Evolutionary conservation across 1,284 basidiomycete species (phyloP).

Genomic region (Trichosporon sp.): DNA sequence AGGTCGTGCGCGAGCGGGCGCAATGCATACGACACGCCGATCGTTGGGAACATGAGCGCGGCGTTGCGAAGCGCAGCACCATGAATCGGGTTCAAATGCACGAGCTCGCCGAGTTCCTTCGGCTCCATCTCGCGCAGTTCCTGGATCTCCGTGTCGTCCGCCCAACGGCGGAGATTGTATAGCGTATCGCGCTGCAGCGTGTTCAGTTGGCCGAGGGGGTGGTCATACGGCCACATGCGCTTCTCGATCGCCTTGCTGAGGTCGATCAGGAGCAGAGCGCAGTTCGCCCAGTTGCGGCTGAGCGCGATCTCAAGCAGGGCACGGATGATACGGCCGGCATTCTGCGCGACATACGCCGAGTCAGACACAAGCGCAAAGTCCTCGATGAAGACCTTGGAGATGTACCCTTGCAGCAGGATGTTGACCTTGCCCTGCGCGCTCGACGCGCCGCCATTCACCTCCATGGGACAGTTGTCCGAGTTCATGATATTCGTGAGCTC

Average conservation of each 20-base stretch:
- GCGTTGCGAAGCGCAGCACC: conserved; percentile 77
- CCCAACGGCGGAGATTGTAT: conserved; percentile 77
- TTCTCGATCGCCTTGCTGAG: conserved; percentile 93
- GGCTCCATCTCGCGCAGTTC: conserved; percentile 77
- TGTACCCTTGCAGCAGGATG: conserved; percentile 88
- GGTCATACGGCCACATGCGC: conserved; percentile 93
- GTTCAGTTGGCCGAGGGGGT: conserved; percentile 80
- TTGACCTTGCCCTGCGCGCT: conserved; percentile 91
- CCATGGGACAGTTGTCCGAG: conserved; percentile 67
- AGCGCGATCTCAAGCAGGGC: conserved; percentile 93
- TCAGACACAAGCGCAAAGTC: conserved; percentile 98
- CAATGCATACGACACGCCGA: conserved; percentile 69
- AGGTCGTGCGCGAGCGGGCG: conserved; percentile 82
- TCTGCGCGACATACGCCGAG: conserved; percentile 86
- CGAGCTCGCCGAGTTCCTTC: conserved; percentile 74
- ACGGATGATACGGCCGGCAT: conserved; percentile 90
- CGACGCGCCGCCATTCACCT: conserved; percentile 74
- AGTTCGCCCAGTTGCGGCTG: conserved; percentile 85
- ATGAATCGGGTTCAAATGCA: conserved; percentile 85
- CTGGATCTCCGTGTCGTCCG: conserved; percentile 76
- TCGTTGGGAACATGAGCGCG: conserved; percentile 81
- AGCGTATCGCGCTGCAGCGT: conserved; percentile 76
- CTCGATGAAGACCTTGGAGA: conserved; percentile 77
- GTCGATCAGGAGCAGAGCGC: conserved; percentile 77
- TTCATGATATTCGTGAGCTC: conserved; percentile 76